phyloP scores from a whole-genome alignment of 2,329 filamentous ascomycete genomes.

The Colletotrichum tofieldiae region DNA sequence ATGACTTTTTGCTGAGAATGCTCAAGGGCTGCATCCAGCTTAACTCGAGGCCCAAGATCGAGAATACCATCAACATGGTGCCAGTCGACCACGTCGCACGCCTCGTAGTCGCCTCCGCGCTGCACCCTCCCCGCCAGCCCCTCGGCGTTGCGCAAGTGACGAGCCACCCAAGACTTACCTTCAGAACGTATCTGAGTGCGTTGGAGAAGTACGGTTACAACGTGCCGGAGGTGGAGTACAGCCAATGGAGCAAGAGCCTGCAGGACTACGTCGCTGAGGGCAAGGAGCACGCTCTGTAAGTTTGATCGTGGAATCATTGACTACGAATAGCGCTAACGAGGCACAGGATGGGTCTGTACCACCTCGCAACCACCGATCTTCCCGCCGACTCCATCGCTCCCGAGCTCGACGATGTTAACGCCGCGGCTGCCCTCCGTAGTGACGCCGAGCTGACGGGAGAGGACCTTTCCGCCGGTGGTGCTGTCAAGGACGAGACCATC shows the following conservation, averaged over 20 bases:
- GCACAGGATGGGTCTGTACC: constrained; percentile 74
- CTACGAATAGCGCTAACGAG: constrained; percentile 5
- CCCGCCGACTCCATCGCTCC: constrained; percentile 79
- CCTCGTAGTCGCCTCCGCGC: constrained; percentile 82
- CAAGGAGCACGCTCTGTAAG: constrained; percentile 53
- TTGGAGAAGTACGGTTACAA: constrained; percentile 82
- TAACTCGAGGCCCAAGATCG: constrained; percentile 79
- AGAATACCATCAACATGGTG: constrained; percentile 91
- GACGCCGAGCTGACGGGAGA: constrained; percentile 67
- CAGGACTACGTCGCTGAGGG: constrained; percentile 79
- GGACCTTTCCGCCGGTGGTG: constrained; percentile 66
- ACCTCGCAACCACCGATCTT: constrained; percentile 79
- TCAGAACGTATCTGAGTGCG: constrained; percentile 82
- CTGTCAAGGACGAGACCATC: constrained; percentile 70
- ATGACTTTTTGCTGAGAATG: constrained; percentile 92
- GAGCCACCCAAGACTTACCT: constrained; percentile 81
- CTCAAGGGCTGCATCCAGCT: constrained; percentile 91
- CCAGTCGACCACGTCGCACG: constrained; percentile 87
- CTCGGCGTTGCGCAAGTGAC: constrained; percentile 82
- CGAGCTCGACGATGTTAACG: constrained; percentile 80
- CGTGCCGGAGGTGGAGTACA: constrained; percentile 77
- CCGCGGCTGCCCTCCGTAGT: constrained; percentile 68
- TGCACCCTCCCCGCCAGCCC: constrained; percentile 69
- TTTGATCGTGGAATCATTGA: not conserved
- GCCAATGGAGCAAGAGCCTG: constrained; percentile 77